Conservation (phyloP, 345 rosid species). For the Camelina laxa region DNA sequence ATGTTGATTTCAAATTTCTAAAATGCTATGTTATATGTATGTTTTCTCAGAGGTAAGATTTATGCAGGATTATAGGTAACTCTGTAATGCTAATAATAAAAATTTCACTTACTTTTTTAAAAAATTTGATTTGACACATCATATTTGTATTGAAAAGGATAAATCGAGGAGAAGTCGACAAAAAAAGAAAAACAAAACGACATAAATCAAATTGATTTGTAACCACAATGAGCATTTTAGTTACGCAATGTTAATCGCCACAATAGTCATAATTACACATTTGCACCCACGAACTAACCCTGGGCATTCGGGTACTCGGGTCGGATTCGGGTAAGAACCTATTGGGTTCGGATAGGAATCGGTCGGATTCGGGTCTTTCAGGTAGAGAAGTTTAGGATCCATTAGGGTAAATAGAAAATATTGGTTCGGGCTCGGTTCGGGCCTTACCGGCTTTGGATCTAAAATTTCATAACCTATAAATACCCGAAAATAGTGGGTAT, state of each 20-base stretch:
- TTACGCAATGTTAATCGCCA: not conserved
- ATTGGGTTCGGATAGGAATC: no score
- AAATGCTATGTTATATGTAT: not conserved
- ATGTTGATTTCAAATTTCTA: not conserved
- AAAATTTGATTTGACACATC: not conserved
- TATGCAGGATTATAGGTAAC: not conserved
- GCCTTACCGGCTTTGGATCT: no score
- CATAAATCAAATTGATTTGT: constrained; percentile 1
- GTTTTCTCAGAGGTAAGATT: not conserved
- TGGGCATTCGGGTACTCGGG: no score
- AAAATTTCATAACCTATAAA: no score
- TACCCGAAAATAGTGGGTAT: no score
- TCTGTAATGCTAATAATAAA: not conserved
- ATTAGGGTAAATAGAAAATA: no score
- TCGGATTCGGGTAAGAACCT: no score
- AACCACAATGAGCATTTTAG: not conserved
- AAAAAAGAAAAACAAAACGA: not conserved
- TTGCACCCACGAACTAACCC: not conserved
- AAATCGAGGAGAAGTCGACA: not conserved
- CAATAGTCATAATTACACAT: not conserved
- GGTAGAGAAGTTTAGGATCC: no score
- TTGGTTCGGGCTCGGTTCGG: no score
- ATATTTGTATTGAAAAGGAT: not conserved
- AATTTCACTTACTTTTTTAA: not conserved
- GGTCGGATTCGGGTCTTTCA: no score